Conservation (phyloP, 2,329 filamentous ascomycete genomes). For the Nemania serpens region DNA sequence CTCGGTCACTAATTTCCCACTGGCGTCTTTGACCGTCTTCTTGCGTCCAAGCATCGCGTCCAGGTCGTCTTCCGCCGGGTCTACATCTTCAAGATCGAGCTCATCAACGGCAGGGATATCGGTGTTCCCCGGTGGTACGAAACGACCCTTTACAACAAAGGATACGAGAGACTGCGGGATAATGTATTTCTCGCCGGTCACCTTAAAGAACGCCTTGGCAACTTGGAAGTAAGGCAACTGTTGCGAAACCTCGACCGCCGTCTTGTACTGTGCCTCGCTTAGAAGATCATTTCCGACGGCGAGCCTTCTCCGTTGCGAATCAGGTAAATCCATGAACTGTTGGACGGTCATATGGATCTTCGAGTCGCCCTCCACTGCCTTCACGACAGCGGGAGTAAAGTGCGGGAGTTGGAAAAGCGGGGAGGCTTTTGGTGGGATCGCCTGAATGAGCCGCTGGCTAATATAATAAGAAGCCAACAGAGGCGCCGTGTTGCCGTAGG, state of each 20-base stretch:
- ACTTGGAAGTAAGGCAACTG: slow-evolving; percentile 85
- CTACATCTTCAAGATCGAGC: slow-evolving; percentile 84
- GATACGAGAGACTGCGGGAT: slow-evolving; percentile 92
- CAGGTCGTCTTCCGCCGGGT: slow-evolving; percentile 90
- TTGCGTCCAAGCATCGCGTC: slow-evolving; percentile 82
- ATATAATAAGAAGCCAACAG: slow-evolving; percentile 81
- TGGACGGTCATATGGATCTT: slow-evolving; percentile 80
- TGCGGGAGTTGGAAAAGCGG: slow-evolving; percentile 91
- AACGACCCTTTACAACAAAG: slow-evolving; percentile 91
- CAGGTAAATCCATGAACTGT: slow-evolving; percentile 84
- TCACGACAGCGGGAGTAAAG: slow-evolving; percentile 71
- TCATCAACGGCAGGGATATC: slow-evolving; percentile 76
- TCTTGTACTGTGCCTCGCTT: slow-evolving; percentile 74
- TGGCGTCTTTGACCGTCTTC: slow-evolving; percentile 65
- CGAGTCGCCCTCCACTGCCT: slow-evolving; percentile 73
- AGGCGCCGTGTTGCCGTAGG: slow-evolving; percentile 81
- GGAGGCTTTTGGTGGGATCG: slow-evolving; percentile 79
- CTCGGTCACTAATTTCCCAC: slow-evolving; percentile 61
- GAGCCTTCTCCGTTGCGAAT: slow-evolving; percentile 72
- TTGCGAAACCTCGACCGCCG: slow-evolving; percentile 75
- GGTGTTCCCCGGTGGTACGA: slow-evolving; percentile 83
- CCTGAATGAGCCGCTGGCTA: slow-evolving; percentile 88
- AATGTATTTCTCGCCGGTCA: slow-evolving; percentile 89
- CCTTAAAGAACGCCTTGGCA: slow-evolving; percentile 97
- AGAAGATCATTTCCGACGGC: slow-evolving; percentile 74